Conservation (phyloP, 108 stramenopile species). For the Cyclostephanos invisitatus region DNA sequence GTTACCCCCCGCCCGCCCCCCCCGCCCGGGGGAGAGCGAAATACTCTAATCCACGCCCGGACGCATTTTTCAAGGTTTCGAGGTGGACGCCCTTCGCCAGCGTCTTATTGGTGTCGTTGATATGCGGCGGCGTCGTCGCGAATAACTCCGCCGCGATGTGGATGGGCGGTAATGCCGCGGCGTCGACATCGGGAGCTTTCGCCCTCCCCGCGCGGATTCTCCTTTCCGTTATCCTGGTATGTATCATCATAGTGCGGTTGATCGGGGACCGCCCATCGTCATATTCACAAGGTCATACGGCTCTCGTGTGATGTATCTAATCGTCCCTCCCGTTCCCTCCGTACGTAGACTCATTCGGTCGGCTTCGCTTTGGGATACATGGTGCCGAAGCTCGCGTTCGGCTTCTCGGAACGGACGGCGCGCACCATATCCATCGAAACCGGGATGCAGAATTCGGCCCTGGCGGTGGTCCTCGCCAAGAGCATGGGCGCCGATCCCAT, state of each 20-base stretch:
- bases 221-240: conserved; percentile 54
- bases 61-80: conserved; percentile 38
- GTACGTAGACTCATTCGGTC: conserved; percentile 64
- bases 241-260: background rate
- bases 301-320: background rate
- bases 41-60: background rate
- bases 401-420: conserved; percentile 60
- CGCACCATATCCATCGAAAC: conserved; percentile 93
- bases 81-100: conserved; percentile 85
- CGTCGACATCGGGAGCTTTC: conserved; percentile 6
- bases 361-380: conserved; percentile 86
- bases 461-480: conserved; percentile 93
- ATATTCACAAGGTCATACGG: background rate
- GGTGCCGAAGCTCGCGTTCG: conserved; percentile 55
- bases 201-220: conserved; percentile 52
- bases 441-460: conserved; percentile 95
- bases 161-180: conserved; percentile 20
- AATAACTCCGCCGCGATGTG: conserved; percentile 63
- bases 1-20: conserved; percentile 80
- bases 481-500: conserved; percentile 80
- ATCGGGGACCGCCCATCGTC: too few relatives aligned
- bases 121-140: conserved; percentile 93
- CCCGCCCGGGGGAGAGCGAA: too few relatives aligned
- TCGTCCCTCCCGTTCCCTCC: background rate
- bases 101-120: conserved; percentile 83